Evolutionary conservation across 2,329 filamentous ascomycete species (phyloP), one percentile per base, ranked within the genome.

Genomic region (Exophiala dermatitidis): DNA sequence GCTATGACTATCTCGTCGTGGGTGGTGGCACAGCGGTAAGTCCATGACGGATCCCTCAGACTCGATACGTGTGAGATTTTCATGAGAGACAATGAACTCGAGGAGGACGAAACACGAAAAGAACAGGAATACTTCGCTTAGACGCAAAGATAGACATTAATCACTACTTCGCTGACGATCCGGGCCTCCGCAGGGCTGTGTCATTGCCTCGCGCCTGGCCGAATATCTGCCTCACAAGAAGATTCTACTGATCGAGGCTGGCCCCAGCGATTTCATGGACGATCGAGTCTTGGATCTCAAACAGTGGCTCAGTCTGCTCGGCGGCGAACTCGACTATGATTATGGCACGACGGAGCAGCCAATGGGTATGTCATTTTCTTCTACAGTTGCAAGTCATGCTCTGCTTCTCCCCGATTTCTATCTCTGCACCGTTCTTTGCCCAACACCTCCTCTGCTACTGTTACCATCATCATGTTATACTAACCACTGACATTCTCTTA

Each of bases 301-400:
- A 66, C 84, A 94, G 71, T 95, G 90, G 90, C 77, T 95, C 60
- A 82, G 79, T 60, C 77, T 95, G 47, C 81, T 95, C 30, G 90
- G 90, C 60, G 88, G 88, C 66, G 83, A 95, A 66, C 80, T 95
- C 57, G 90, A 95, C 73, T 95, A 91, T 71, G 89, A 95, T 72
- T 95, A 95, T 72, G 81, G 81, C 65, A 95, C 89, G 33, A 88
- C 84, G 45, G 88, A 94, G 72, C 90, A 95, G 75, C 89, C 89
- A 60, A 93, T 82, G 74, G 79, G 78, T 79, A 73, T 64, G 70
- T 50, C 28, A 26, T 42, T 7, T 9, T 5, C 36, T 38, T 5
- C 19, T 19, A 19, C 19, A 19, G 19, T 19, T 19, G 19, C 19
- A 19, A 19, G 19, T 19, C 19, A 19, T 19, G 19, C 19, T 19